Base-by-base conservation (phyloP, 306 rosid species). In the Glycine tomentella region DNA sequence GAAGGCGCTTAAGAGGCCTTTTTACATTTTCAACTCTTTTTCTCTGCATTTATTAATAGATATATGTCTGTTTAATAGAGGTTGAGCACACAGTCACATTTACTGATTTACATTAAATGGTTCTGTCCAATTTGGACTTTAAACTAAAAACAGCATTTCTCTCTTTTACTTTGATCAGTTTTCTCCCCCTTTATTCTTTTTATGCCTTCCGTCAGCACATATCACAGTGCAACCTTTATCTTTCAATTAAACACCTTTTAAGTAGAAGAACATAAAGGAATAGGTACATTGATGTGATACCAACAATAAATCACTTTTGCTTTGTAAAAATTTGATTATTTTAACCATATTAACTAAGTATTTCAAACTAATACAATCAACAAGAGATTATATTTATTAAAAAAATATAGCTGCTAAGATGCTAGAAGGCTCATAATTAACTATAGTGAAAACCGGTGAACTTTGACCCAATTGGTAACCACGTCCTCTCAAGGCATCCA, bases 361-460 rank as follows among this genome's bases (percentile, higher is more conserved):
- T 70, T 58, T 9, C 31, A 6, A 53, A 65, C 69, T 42, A 42
- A 44, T 15, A 33, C 2, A 33, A 73, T 63, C n/a, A 48, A 25
- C 34, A 48, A 5, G 16, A 72, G 44, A 63, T 34, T 44, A 15
- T 36, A 16, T 16, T 38, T 56, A 34, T 72, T 72, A 1, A 52
- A 72, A 25, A 52, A 53, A 72, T n/a, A 50, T 73, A 38, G 73
- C 5, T 64, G 31, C n/a, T 77, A 16, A 8, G 8, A 65, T 36
- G 9, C 45, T 75, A 68, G 34, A 34, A 68, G 48, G 11, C 57
- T 40, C 16, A 10, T 14, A 69, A 20, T 20, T 20, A 46, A 33
- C 51, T 56, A 10, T 20, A 40, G 42, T 51, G 82, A 58, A 68
- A 75, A 82, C 61, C 6, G 67, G 77, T 70, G 86, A 77, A 61